These are phyloP conservation scores for Ottelia alismoides DNA, from an alignment of 106 monocot genomes.

Conservation along the genomic window DNA sequence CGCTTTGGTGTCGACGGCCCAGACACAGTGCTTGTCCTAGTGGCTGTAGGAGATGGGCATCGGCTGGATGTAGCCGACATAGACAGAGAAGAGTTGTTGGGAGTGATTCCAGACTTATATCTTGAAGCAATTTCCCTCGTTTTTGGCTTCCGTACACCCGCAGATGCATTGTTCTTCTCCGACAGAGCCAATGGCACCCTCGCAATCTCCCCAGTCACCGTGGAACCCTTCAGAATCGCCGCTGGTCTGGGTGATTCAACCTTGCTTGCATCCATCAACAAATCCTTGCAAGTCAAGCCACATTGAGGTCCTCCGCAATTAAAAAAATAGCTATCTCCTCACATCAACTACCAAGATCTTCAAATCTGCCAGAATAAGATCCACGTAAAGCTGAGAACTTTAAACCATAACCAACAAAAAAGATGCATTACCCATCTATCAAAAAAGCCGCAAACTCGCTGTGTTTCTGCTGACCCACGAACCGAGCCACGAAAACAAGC, in stretches of 20 bases:
- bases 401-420: not conserved
- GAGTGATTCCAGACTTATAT: slow-evolving; percentile 29
- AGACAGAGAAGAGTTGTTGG: slow-evolving; percentile 9
- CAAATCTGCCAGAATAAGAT: slow-evolving; percentile 20
- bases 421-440: not conserved
- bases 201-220: slow-evolving; percentile 11
- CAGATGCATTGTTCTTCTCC: slow-evolving; percentile 59
- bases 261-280: slow-evolving; percentile 36
- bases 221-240: slow-evolving; percentile 8
- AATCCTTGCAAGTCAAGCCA: slow-evolving; percentile 23
- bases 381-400: not conserved
- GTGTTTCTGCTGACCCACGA: too few species aligned
- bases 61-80: slow-evolving; percentile 6
- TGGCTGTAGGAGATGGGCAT: slow-evolving; percentile 32
- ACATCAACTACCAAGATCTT: slow-evolving; percentile 2
- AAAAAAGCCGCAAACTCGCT: too few species aligned
- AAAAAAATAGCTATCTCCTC: not conserved
- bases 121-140: slow-evolving; percentile 46
- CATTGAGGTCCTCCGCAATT: slow-evolving; percentile 10
- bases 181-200: slow-evolving; percentile 39
- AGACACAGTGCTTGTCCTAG: slow-evolving; percentile 3
- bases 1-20: slow-evolving; percentile 21
- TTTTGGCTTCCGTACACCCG: slow-evolving; percentile 20
- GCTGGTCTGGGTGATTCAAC: slow-evolving; percentile 3
- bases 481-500: too few species aligned